Conservation (phyloP, 1,284 basidiomycete genomes). For the Rhodotorula sp. region DNA sequence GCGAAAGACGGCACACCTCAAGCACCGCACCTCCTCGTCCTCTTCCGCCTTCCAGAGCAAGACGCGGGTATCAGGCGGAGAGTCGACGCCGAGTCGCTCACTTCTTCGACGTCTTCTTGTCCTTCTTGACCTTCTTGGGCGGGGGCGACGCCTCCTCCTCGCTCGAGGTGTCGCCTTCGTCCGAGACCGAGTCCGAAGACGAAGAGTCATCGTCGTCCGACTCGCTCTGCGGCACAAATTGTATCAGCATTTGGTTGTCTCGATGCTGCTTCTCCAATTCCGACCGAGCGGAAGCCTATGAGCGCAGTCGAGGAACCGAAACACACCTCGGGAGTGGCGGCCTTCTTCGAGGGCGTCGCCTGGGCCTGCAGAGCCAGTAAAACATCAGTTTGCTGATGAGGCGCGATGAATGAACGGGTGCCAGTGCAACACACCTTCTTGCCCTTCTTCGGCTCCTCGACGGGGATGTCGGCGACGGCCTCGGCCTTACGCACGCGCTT, state of each 20-base stretch:
- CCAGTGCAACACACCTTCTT: conserved; percentile 10
- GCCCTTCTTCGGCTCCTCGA: conserved; percentile 28
- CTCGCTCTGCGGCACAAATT: neutral
- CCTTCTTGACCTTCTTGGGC: conserved; percentile 30
- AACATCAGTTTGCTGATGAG: neutral
- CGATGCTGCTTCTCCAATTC: too few species aligned
- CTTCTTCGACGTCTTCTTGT: conserved; percentile 33
- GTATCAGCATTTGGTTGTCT: too few species aligned
- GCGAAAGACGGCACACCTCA: neutral
- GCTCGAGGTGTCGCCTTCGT: conserved; percentile 1
- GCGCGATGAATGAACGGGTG: neutral
- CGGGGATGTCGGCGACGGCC: conserved; percentile 25
- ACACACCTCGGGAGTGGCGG: neutral
- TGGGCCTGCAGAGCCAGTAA: neutral
- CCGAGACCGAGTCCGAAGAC: conserved; percentile 1
- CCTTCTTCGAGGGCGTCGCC: conserved; percentile 6
- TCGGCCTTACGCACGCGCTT: conserved; percentile 40
- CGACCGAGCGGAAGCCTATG: neutral
- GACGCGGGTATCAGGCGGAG: neutral
- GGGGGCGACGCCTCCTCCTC: conserved; percentile 16
- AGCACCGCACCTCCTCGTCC: neutral
- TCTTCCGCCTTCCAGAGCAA: too few species aligned
- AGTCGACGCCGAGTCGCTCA: conserved; percentile 3
- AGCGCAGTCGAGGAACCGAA: neutral
- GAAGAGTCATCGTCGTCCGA: conserved; percentile 1